phyloP scores from a whole-genome alignment of 2,329 filamentous ascomycete genomes.

The Albophoma yamanashiensis region DNA sequence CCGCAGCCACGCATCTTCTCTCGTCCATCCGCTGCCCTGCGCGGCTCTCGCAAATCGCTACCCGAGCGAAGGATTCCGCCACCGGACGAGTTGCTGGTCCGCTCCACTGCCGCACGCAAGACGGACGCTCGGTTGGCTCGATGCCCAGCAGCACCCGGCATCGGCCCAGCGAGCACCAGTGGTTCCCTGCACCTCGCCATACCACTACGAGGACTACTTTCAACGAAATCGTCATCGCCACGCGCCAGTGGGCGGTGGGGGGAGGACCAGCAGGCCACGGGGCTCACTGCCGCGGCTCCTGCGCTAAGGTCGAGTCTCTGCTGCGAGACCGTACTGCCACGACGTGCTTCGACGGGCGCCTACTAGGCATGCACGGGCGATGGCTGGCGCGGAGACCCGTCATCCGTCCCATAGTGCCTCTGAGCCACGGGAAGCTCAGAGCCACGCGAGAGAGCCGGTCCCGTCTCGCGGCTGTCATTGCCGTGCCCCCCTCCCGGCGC shows the following conservation, averaged over 20 bases:
- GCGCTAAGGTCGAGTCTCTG: neutral
- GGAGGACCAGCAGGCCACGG: neutral
- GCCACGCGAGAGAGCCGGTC: neutral
- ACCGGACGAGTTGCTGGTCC: neutral
- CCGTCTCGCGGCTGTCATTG: neutral
- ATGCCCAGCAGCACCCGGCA: neutral
- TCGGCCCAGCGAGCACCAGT: neutral
- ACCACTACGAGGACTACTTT: too few relatives aligned
- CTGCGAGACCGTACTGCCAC: neutral
- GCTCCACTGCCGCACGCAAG: neutral
- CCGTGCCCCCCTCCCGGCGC: too few relatives aligned
- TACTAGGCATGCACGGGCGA: neutral
- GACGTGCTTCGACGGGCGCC: neutral
- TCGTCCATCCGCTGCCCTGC: neutral
- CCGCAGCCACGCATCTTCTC: neutral
- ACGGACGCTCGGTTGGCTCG: neutral
- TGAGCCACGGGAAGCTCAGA: neutral
- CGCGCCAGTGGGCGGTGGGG: neutral
- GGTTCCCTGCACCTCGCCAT: neutral
- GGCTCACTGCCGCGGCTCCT: conserved; percentile 1
- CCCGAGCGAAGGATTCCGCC: neutral
- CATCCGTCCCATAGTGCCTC: neutral
- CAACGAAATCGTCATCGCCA: neutral
- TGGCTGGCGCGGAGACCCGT: neutral
- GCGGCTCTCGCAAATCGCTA: neutral